Evolutionary conservation across 805 yeast species (phyloP).

Genomic region (Candida suzukii): DNA sequence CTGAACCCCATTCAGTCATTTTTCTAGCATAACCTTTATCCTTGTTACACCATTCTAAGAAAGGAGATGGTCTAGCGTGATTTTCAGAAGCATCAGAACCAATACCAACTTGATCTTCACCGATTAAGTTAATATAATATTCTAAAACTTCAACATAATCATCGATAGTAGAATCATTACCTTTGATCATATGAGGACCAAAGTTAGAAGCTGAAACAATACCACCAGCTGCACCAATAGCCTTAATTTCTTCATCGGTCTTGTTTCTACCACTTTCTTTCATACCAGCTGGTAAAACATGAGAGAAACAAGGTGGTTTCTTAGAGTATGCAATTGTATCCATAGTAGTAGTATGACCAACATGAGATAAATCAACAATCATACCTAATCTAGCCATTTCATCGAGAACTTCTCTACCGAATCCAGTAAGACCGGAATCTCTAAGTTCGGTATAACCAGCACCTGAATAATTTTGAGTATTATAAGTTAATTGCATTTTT

Average conservation of each 20-base stretch:
- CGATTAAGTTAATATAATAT: conserved; percentile 32
- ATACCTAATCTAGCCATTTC: conserved; percentile 46
- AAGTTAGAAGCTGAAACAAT: conserved; percentile 14
- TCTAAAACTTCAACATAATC: conserved; percentile 38
- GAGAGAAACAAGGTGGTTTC: conserved; percentile 24
- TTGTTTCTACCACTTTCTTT: conserved; percentile 12
- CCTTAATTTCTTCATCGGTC: conserved; percentile 13
- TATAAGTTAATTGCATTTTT: conserved; percentile 14
- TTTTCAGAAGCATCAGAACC: conserved; percentile 36
- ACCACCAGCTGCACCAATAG: conserved; percentile 13
- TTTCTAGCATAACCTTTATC: conserved; percentile 14
- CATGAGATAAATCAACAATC: conserved; percentile 43
- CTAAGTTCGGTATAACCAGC: conserved; percentile 15
- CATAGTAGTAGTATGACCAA: conserved; percentile 37
- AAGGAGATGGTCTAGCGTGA: conserved; percentile 14
- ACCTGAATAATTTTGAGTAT: conserved; percentile 15
- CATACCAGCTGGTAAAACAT: conserved; percentile 12
- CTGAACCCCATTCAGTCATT: conserved; percentile 15
- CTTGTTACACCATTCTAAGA: conserved; percentile 13
- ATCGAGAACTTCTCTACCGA: conserved; percentile 30
- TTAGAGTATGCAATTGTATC: conserved; percentile 25
- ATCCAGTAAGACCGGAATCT: conserved; percentile 32
- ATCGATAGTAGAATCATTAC: conserved; percentile 29
- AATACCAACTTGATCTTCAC: conserved; percentile 44
- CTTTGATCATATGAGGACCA: conserved; percentile 14